phyloP scores from a whole-genome alignment of 768 basidiomycete genomes.

The Lactifluus piperatus region DNA sequence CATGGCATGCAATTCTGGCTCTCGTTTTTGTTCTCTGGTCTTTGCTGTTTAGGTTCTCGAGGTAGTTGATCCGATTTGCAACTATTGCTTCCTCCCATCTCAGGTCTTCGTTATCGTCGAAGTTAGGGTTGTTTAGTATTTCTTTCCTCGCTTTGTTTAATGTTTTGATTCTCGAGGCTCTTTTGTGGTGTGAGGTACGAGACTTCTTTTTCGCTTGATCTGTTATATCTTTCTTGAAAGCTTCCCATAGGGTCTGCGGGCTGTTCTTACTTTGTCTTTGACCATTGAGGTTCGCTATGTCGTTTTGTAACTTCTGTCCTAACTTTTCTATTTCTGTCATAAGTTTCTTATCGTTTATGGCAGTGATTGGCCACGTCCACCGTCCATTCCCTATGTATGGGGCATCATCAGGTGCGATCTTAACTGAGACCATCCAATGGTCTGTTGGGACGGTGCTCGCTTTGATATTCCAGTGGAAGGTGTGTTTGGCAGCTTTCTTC shows the following conservation, averaged over 20 bases:
- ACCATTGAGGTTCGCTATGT: background rate
- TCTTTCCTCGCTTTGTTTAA: background rate
- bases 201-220: background rate
- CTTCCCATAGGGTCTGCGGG: background rate
- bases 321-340: background rate
- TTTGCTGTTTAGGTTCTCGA: too few relatives aligned
- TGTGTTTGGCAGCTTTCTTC: background rate
- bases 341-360: background rate
- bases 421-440: background rate
- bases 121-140: background rate
- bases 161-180: too few relatives aligned
- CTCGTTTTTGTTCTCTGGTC: too few relatives aligned
- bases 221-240: background rate
- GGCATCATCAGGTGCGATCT: background rate
- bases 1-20: too few relatives aligned
- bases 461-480: background rate
- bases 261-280: fast-evolving
- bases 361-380: background rate
- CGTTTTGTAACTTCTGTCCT: background rate
- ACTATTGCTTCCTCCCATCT: background rate
- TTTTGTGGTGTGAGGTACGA: background rate
- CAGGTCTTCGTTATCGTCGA: background rate
- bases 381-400: background rate
- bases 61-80: too few relatives aligned
- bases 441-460: background rate